Evolutionary conservation across 2,329 filamentous ascomycete genomes (phyloP).

Genomic region (Xylaria sp.): DNA sequence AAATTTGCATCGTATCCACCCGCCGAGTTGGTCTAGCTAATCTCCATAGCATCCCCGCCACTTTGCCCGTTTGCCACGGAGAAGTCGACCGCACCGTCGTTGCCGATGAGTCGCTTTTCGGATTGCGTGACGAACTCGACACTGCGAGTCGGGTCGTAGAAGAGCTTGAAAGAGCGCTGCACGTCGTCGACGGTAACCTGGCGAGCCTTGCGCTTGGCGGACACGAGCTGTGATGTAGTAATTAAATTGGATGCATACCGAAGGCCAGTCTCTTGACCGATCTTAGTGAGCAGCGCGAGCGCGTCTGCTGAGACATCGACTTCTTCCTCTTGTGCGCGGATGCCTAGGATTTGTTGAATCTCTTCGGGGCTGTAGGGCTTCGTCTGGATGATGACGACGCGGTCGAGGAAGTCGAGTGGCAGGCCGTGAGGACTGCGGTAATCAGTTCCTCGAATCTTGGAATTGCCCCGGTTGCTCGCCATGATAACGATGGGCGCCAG

Average conservation of each 20-base stretch:
- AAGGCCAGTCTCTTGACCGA: constrained; percentile 88
- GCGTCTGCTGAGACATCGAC: constrained; percentile 90
- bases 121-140: constrained; percentile 89
- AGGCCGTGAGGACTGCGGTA: constrained; percentile 93
- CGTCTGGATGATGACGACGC: constrained; percentile 95
- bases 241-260: constrained; percentile 98
- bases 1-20: constrained; percentile 3
- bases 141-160: constrained; percentile 88
- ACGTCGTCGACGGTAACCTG: constrained; percentile 88
- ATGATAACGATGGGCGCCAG: constrained; percentile 98
- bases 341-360: constrained; percentile 88
- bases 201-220: constrained; percentile 82
- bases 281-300: constrained; percentile 91
- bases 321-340: constrained; percentile 94
- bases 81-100: constrained; percentile 81
- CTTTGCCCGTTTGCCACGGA: constrained; percentile 53
- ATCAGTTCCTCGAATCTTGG: constrained; percentile 89
- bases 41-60: constrained; percentile 43
- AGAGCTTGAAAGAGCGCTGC: constrained; percentile 89
- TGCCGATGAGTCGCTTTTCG: constrained; percentile 90
- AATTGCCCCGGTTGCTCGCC: constrained; percentile 94
- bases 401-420: constrained; percentile 93
- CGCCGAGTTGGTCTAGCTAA: constrained; percentile 31
- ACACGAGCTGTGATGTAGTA: constrained; percentile 87
- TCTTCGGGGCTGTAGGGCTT: constrained; percentile 82